A percentile compares a stretch with the other conserved stretches of the same genome.
phyloP scores from a whole-genome alignment of 108 stramenopile species.

The Phaeodactylum tricornutum region DNA sequence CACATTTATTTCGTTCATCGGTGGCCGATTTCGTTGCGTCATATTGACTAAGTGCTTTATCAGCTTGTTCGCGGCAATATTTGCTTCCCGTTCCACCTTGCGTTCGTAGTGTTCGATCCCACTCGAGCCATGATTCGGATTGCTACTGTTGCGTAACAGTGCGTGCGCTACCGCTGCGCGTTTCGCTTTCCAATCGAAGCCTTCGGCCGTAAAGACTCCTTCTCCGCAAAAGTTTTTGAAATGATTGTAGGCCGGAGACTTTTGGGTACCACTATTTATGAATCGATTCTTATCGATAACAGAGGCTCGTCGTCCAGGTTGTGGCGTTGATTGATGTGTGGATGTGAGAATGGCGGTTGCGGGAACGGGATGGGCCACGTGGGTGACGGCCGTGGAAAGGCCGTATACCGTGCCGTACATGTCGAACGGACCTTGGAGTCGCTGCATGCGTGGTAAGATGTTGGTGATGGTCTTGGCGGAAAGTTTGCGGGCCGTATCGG shows the following conservation, averaged over 20 bases:
- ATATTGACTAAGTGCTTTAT: no score
- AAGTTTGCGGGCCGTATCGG: conserved; percentile 24
- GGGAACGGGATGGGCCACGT: conserved; percentile 83
- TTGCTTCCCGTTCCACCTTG: conserved; percentile 42
- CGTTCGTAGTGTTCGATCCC: not conserved
- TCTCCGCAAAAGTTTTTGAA: conserved; percentile 86
- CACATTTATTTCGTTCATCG: conserved; percentile 27
- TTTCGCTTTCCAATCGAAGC: conserved; percentile 84
- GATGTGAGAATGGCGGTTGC: conserved; percentile 44
- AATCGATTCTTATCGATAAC: no score
- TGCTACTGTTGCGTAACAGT: conserved; percentile 11
- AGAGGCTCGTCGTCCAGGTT: conserved; percentile 4
- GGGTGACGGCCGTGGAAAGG: conserved; percentile 67
- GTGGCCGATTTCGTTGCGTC: not conserved
- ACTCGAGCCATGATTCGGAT: not conserved
- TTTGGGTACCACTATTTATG: conserved; percentile 74
- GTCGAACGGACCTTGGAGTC: conserved; percentile 77
- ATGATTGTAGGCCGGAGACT: conserved; percentile 86
- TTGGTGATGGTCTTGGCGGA: conserved; percentile 63
- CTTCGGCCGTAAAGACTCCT: conserved; percentile 88
- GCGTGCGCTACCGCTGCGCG: conserved; percentile 76
- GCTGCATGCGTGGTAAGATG: conserved; percentile 80
- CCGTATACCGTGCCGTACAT: conserved; percentile 94
- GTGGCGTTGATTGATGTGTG: not conserved
- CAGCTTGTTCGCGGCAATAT: conserved; percentile 51